A percentile compares a stretch with the other conserved stretches of the same genome.
phyloP scores from a whole-genome alignment of 371 early-diverging fungal species.

The Syncephalastrum sp. region DNA sequence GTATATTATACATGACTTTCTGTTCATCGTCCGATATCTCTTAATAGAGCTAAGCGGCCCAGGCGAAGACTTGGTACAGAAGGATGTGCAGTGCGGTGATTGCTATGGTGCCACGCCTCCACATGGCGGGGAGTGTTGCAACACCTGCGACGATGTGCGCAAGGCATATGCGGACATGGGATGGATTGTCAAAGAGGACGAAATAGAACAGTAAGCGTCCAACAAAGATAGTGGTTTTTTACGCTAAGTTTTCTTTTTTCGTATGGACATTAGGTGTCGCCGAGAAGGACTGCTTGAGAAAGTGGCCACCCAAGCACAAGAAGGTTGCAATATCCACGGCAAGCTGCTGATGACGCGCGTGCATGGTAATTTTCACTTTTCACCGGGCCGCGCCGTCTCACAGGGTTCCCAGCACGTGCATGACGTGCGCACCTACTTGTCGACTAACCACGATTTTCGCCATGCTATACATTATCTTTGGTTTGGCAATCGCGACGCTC shows the following conservation, averaged over 20 bases:
- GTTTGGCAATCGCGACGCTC: conserved; percentile 67
- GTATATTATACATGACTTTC: too few relatives aligned
- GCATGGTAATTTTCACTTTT: conserved; percentile 89
- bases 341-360: conserved; percentile 84
- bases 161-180: conserved; percentile 75
- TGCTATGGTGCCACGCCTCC: conserved; percentile 83
- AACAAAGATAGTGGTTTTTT: too few relatives aligned
- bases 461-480: conserved; percentile 81
- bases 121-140: conserved; percentile 80
- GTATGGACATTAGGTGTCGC: conserved; percentile 39
- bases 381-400: conserved; percentile 84
- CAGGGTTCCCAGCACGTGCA: conserved; percentile 71
- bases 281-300: conserved; percentile 79
- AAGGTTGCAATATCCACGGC: conserved; percentile 91
- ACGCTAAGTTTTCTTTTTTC: too few relatives aligned
- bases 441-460: conserved; percentile 66
- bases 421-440: conserved; percentile 36
- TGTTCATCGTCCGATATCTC: too few relatives aligned
- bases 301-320: conserved; percentile 69
- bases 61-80: not conserved
- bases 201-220: conserved; percentile 4
- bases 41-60: too few relatives aligned
- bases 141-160: conserved; percentile 90
- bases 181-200: conserved; percentile 62
- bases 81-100: conserved; percentile 74